These are phyloP conservation scores for Saturnispora sekii DNA, from an alignment of 805 yeast species.

Conservation along the genomic window DNA sequence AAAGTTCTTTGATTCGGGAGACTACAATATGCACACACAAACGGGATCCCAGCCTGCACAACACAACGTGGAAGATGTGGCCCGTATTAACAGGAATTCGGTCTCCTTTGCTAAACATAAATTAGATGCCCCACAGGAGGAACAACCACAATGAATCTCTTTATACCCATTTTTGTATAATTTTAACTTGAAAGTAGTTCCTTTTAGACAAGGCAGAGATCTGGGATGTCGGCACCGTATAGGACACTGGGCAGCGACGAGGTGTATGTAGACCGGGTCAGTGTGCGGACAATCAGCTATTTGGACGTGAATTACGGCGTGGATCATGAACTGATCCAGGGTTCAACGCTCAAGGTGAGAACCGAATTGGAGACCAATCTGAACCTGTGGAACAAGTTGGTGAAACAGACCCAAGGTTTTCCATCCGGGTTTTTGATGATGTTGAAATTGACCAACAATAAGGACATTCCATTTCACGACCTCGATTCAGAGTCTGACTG, in stretches of 20 bases:
- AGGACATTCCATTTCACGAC: constrained; percentile 3
- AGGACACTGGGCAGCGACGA: constrained; percentile 3
- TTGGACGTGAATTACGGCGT: background rate
- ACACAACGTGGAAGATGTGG: constrained; percentile 8
- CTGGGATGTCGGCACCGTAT: background rate
- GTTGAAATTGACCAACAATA: background rate
- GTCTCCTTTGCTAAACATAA: constrained; percentile 8
- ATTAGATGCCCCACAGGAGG: background rate
- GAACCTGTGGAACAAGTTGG: background rate
- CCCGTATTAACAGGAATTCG: constrained; percentile 7
- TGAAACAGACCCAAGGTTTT: constrained; percentile 5
- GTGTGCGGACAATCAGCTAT: constrained; percentile 1
- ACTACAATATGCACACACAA: constrained; percentile 8
- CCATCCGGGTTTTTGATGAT: constrained; percentile 2
- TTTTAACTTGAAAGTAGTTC: background rate
- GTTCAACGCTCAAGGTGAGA: background rate
- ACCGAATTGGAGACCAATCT: background rate
- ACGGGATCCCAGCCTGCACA: constrained; percentile 8
- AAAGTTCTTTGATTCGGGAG: constrained; percentile 8
- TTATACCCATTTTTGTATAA: background rate
- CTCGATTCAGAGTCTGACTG: background rate
- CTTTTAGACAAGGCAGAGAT: background rate
- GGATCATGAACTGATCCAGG: background rate
- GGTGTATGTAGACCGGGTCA: constrained; percentile 2
- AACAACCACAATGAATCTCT: background rate